phyloP scores from a whole-genome alignment of 1,284 basidiomycete genomes.

The Pyrrhoderma lamaoense region DNA sequence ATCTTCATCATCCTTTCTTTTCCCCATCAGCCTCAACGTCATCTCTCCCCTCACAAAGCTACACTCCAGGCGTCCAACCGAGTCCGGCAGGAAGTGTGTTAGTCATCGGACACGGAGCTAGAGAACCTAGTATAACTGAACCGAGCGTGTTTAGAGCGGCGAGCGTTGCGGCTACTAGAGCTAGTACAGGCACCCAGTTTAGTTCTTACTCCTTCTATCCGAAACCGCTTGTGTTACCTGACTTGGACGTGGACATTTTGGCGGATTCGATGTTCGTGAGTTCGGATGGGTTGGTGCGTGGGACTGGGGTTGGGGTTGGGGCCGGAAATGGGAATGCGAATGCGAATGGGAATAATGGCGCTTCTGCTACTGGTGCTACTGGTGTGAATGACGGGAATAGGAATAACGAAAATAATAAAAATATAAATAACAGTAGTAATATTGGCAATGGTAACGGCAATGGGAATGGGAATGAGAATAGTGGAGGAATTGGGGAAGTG shows the following conservation, averaged over 20 bases:
- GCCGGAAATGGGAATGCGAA: too few species aligned
- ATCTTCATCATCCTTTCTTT: background rate
- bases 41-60: background rate
- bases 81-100: conserved; percentile 10
- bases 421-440: too few species aligned
- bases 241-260: conserved; percentile 14
- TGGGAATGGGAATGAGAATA: too few species aligned
- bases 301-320: background rate
- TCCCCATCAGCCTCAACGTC: background rate
- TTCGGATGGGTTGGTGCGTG: background rate
- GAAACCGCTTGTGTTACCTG: conserved; percentile 13
- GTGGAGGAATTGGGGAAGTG: too few species aligned
- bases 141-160: conserved; percentile 12
- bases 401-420: too few species aligned
- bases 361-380: too few species aligned
- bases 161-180: conserved; percentile 18
- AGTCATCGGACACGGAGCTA: conserved; percentile 4
- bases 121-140: conserved; percentile 16
- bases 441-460: too few species aligned
- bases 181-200: conserved; percentile 14
- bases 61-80: background rate
- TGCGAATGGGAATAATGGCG: too few species aligned
- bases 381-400: too few species aligned
- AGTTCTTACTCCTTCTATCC: conserved; percentile 16
- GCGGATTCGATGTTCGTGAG: background rate